Evolutionary conservation across 139 green algal species (phyloP), one percentile per base, ranked within the genome.

Genomic region (Ulvella scutata): DNA sequence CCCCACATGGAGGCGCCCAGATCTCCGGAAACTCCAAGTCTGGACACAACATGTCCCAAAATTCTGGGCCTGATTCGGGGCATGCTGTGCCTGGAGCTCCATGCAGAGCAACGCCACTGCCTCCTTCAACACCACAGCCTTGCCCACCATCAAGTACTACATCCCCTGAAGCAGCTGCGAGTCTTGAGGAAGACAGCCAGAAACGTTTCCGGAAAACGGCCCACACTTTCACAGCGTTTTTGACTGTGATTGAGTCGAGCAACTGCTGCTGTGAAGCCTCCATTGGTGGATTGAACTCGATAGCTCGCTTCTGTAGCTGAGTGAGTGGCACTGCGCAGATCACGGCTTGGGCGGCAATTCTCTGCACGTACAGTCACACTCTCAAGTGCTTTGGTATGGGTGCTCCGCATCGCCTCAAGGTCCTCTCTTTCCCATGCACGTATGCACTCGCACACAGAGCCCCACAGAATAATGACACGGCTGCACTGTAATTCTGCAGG

Each of bases 221-320:
- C 51, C 51, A 67, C n/a, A 67, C 6, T 26, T 67, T 67, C n/a
- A 67, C 51, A 26, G 51, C 51, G 51, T 67, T 67, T n/a, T 67
- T n/a, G 51, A 67, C 51, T n/a, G n/a, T n/a, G 9, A 26, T 67
- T 13, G 51, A n/a, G 13, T 23, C n/a, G 9, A 67, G 51, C 13
- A 29, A 9, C n/a, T 26, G 51, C 13, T 67, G 51, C n/a, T 36
- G 33, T n/a, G 51, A 6, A 6, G 51, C 13, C n/a, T 6, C 9
- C 6, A 26, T n/a, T 13, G 51, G n/a, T 6, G 51, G 51, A 34
- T n/a, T 36, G 13, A 67, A 29, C 9, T 23, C n/a, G n/a, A 67
- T n/a, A 23, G 51, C 0, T 0, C 4, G 9, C 9, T 67, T 67
- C 51, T 67, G 51, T n/a, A 67, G 51, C 51, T 67, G 51, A 10